phyloP scores from a whole-genome alignment of 192 early-diverging fungal genomes.

The Linnemannia elongata region DNA sequence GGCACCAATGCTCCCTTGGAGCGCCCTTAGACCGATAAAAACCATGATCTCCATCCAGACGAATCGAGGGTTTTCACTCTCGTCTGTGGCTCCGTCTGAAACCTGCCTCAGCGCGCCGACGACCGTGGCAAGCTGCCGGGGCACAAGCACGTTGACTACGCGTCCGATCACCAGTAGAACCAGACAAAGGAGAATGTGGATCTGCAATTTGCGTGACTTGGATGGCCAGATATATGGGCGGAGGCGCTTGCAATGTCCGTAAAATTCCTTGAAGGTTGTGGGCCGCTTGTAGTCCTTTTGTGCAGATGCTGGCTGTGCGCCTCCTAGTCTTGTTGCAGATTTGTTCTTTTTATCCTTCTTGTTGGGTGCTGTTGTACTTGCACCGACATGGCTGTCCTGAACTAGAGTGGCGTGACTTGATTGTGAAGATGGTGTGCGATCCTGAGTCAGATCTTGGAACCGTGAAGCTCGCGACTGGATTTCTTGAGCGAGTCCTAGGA shows the following conservation, averaged over 20 bases:
- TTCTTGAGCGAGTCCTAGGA: slow-evolving; percentile 24
- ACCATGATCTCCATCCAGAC: slow-evolving; percentile 58
- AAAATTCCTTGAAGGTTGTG: slow-evolving; percentile 50
- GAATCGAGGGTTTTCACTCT: slow-evolving; percentile 52
- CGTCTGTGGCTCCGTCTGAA: slow-evolving; percentile 36
- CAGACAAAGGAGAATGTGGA: slow-evolving; percentile 78
- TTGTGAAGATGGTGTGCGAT: slow-evolving; percentile 14
- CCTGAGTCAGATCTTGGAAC: not conserved
- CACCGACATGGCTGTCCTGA: not conserved
- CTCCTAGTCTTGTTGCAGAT: not conserved
- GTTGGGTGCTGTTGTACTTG: not conserved
- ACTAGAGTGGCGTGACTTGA: slow-evolving; percentile 27
- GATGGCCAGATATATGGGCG: slow-evolving; percentile 89
- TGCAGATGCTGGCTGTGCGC: not conserved
- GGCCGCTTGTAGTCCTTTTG: slow-evolving; percentile 52
- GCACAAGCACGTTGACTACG: slow-evolving; percentile 87
- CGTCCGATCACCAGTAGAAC: slow-evolving; percentile 71
- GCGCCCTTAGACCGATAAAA: slow-evolving; percentile 51
- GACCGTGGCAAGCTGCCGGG: slow-evolving; percentile 82
- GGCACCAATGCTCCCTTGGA: slow-evolving; percentile 69
- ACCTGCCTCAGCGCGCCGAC: slow-evolving; percentile 74
- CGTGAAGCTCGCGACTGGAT: slow-evolving; percentile 1
- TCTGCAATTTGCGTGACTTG: slow-evolving; percentile 67
- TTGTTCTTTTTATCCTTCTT: slow-evolving; percentile 32
- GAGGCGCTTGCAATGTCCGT: slow-evolving; percentile 40